Base-by-base conservation (phyloP, 2,329 filamentous ascomycete genomes). In the Fusarium piperis region DNA sequence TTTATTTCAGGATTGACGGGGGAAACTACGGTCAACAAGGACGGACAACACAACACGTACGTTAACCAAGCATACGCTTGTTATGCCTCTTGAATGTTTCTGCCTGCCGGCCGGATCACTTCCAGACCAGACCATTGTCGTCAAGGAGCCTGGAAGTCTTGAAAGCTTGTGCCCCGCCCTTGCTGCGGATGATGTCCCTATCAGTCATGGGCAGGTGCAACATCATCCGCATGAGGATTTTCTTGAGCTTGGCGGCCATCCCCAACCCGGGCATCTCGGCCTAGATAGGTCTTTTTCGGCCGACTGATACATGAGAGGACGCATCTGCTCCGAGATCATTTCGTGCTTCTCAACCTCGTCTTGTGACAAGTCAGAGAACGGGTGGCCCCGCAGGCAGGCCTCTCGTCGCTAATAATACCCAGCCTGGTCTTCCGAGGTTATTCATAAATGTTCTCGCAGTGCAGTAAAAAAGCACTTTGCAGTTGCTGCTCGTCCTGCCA, bases 261-360 rank as follows among this genome's bases (percentile, higher is more conserved):
- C 67, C 51, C 55, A 59, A 55, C 48, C 59, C 57, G 44, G 55
- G 61, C 52, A 55, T 70, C 59, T 74, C 74, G 73, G 74, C 63
- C 59, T 56, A 76, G 64, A 70, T 62, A 64, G 35, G 44, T 56
- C 26, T 16, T 67, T 75, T 68, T 76, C 74, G 74, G 74, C 74
- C 72, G 74, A 75, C 65, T 60, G 64, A 65, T 46, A 41, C 64
- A 52, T 60, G 55, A 65, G 53, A 70, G 67, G 63, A 59, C 67
- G 65, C 62, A 69, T 64, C 62, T 68, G 32, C 26, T 52, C 66
- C 63, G 62, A 68, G 59, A 67, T 57, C 51, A 67, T 55, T 55
- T 56, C 52, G 59, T 39, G 51, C 35, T 16, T 58, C 30, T 65
- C 53, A 59, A 65, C 51, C 52, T 59, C 59, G 53, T 44, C 59